These are phyloP conservation scores for Microcyclosporella mali DNA, from an alignment of 2,329 filamentous ascomycete genomes.

Conservation along the genomic window DNA sequence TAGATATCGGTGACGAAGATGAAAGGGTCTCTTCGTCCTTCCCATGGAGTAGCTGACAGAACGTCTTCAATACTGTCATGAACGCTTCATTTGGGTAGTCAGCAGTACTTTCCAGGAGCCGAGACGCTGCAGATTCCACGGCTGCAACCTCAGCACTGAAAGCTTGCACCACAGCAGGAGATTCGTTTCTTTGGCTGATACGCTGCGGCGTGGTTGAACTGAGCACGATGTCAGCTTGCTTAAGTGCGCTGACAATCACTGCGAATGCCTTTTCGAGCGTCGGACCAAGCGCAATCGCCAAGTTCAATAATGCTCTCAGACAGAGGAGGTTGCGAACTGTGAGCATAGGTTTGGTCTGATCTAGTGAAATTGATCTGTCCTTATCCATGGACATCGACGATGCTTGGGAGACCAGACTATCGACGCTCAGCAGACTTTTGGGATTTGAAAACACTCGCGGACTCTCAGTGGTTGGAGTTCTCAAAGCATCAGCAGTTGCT, in stretches of 20 bases:
- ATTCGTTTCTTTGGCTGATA: slow-evolving; percentile 22
- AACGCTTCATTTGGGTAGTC: slow-evolving; percentile 85
- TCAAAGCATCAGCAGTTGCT: slow-evolving; percentile 27
- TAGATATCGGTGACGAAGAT: slow-evolving; percentile 7
- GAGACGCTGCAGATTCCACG: slow-evolving; percentile 78
- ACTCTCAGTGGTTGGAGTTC: slow-evolving; percentile 42
- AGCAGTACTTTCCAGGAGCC: slow-evolving; percentile 83
- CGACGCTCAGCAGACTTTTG: slow-evolving; percentile 66
- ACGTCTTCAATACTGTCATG: slow-evolving; percentile 65
- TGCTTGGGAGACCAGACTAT: slow-evolving; percentile 58
- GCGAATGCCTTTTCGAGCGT: slow-evolving; percentile 80
- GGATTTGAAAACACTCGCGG: slow-evolving; percentile 63
- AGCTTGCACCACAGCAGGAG: slow-evolving; percentile 24
- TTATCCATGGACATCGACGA: slow-evolving; percentile 48
- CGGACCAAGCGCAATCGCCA: slow-evolving; percentile 89
- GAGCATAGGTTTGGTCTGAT: slow-evolving; percentile 49
- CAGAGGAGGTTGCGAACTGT: slow-evolving; percentile 89
- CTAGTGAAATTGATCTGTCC: slow-evolving; percentile 54
- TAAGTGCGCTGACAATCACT: slow-evolving; percentile 84
- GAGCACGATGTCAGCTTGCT: slow-evolving; percentile 85
- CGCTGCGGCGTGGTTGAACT: slow-evolving; percentile 37
- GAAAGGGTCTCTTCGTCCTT: slow-evolving; percentile 11
- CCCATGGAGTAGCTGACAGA: slow-evolving; percentile 61
- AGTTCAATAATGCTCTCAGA: slow-evolving; percentile 81
- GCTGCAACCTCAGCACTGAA: slow-evolving; percentile 75